Base-by-base conservation (phyloP, 1,284 basidiomycete species). In the Heterobasidion parviporum region DNA sequence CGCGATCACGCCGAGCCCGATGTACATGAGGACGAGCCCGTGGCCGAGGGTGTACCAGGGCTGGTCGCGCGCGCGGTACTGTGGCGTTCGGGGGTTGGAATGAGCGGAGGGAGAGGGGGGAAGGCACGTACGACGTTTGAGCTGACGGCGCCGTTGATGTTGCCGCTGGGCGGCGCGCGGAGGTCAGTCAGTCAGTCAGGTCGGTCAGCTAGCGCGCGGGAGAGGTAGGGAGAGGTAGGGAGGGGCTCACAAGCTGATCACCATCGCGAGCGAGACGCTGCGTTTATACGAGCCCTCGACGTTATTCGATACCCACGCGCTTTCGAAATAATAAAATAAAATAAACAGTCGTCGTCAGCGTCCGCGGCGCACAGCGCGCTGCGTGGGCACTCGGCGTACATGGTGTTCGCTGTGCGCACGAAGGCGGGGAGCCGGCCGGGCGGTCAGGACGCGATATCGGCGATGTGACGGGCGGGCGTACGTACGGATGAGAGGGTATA, bases 11-110 rank as follows among this genome's bases (percentile, higher is more conserved):
- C 87, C 87, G 50, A 89, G 71, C 32, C 68, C 79, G 57, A 90
- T 83, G 68, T 87, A 90, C 70, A 86, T 77, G 53, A 87, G 71
- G 41, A 89, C 83, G 34, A 90, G 73, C 10, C 77, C 80, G 57
- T 82, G 79, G 51, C 87, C 89, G 36, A 89, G 71, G 6, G 76
- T 75, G 65, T 85, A 91, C 80, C 83, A 87, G 1, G 89, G 88
- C 57, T 72, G 72, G 65, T 89, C 84, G 45, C 66, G 69, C 1
- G 78, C 77, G 35, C 85, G 83, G 66, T 90, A 89, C 82, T 82
- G n/a, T n/a, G n/a, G n/a, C n/a, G n/a, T n/a, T n/a, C n/a, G n/a
- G n/a, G n/a, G n/a, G n/a, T n/a, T n/a, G n/a, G n/a, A n/a, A n/a
- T n/a, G n/a, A n/a, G n/a, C n/a, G n/a, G n/a, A n/a, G n/a, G n/a